Percentiles rank a stretch among this genome's conserved stretches.
Evolutionary conservation across 2,329 filamentous ascomycete species (phyloP).

Genomic region (Leptographium radiaticola): DNA sequence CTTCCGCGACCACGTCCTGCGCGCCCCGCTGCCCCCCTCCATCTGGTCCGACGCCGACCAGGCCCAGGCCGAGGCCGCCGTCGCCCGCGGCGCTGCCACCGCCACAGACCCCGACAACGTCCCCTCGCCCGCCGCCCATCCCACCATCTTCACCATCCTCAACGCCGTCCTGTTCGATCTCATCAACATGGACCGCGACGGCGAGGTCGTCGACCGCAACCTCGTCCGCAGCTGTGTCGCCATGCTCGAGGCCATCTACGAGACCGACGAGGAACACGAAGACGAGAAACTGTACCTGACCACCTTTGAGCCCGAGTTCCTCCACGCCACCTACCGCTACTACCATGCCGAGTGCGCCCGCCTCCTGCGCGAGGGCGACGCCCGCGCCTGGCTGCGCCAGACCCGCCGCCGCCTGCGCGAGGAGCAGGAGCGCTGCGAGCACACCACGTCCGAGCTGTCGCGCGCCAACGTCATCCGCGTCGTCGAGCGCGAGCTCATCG

Average conservation of each 20-base stretch:
- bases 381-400: constrained; percentile 67
- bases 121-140: constrained; percentile 14
- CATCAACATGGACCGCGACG: constrained; percentile 82
- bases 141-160: constrained; percentile 57
- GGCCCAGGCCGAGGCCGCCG: not conserved
- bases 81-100: not conserved
- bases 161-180: constrained; percentile 78
- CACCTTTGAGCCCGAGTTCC: constrained; percentile 67
- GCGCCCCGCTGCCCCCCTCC: constrained; percentile 24
- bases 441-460: constrained; percentile 63
- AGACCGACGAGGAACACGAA: constrained; percentile 65
- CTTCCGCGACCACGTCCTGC: constrained; percentile 76
- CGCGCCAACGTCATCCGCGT: constrained; percentile 61
- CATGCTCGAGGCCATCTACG: constrained; percentile 84
- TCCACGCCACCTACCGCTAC: constrained; percentile 57
- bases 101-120: constrained; percentile 14
- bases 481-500: constrained; percentile 70
- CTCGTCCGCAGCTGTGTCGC: constrained; percentile 72
- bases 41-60: constrained; percentile 4
- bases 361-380: constrained; percentile 65
- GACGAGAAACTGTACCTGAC: constrained; percentile 71
- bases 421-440: constrained; percentile 70
- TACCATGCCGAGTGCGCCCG: constrained; percentile 64
- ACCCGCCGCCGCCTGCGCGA: constrained; percentile 63
- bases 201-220: constrained; percentile 74